phyloP scores from a whole-genome alignment of 306 rosid genomes.

The Prinsepia uniflora region DNA sequence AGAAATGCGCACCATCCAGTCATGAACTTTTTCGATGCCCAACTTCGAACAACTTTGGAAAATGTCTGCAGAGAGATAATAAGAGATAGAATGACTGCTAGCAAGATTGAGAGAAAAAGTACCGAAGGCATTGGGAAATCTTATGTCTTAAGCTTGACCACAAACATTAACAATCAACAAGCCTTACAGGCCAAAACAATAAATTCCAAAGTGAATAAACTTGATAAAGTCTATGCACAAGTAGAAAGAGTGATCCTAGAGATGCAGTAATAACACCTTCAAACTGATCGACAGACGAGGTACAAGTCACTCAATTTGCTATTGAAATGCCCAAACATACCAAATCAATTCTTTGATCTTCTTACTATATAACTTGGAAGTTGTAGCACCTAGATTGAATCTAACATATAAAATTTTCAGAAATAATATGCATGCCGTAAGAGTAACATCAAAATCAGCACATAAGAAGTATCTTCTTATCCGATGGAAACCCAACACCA shows the following conservation, averaged over 20 bases:
- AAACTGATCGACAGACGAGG: not conserved
- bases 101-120: not conserved
- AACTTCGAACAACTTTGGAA: slow-evolving; percentile 74
- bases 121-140: not conserved
- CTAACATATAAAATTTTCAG: not conserved
- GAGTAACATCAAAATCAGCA: not conserved
- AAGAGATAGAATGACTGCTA: slow-evolving; percentile 25
- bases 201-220: not conserved
- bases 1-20: slow-evolving; percentile 67
- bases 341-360: not conserved
- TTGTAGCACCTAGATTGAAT: not conserved
- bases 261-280: not conserved
- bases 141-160: not conserved
- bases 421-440: no score
- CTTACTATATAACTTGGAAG: not conserved
- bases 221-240: not conserved
- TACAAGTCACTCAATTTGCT: not conserved
- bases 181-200: not conserved
- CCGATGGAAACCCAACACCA: not conserved
- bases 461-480: not conserved
- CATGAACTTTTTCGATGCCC: slow-evolving; percentile 92
- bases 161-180: not conserved
- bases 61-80: slow-evolving; percentile 56
- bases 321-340: not conserved
- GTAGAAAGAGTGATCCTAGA: not conserved